These are phyloP conservation scores for Linum tenue DNA, from an alignment of 345 rosid species.

Conservation along the genomic window DNA sequence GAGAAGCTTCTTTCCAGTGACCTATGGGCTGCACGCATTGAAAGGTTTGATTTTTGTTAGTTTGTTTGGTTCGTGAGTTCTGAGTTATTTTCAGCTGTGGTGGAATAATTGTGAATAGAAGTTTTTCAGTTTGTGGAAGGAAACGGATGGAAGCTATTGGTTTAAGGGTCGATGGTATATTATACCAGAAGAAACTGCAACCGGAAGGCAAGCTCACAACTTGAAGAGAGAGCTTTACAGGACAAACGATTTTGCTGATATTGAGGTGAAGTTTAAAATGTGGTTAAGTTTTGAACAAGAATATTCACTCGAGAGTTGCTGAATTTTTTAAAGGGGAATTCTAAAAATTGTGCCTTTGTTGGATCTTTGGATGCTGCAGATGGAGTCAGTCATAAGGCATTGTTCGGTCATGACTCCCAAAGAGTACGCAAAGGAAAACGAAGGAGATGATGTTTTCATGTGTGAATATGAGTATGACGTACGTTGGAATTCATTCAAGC, in stretches of 20 bases:
- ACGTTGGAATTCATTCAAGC: constrained; percentile 83
- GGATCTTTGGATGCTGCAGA: constrained; percentile 29
- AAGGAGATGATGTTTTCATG: constrained; percentile 80
- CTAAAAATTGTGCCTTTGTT: neutral
- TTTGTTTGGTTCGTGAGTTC: neutral
- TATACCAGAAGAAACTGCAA: constrained; percentile 83
- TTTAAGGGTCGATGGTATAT: constrained; percentile 68
- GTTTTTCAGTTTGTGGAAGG: constrained; percentile 66
- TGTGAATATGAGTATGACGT: constrained; percentile 93
- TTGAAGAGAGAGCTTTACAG: constrained; percentile 70
- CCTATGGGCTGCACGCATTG: constrained; percentile 72
- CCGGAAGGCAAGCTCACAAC: constrained; percentile 76
- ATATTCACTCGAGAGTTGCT: neutral
- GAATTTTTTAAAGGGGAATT: neutral
- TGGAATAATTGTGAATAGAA: neutral
- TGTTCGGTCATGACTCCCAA: constrained; percentile 67
- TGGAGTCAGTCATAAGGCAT: constrained; percentile 72
- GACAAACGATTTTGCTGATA: constrained; percentile 71
- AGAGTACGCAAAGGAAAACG: constrained; percentile 60
- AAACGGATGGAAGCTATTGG: constrained; percentile 59
- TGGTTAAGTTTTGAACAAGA: no score
- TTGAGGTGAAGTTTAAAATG: constrained; percentile 39
- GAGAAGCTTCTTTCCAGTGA: constrained; percentile 87
- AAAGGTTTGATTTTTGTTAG: constrained; percentile 33
- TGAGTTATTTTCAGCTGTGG: neutral